Evolutionary conservation across 202 grass and related monocot genomes (phyloP), one percentile per base, ranked within the genome.

Genomic region (Eragrostis tef): DNA sequence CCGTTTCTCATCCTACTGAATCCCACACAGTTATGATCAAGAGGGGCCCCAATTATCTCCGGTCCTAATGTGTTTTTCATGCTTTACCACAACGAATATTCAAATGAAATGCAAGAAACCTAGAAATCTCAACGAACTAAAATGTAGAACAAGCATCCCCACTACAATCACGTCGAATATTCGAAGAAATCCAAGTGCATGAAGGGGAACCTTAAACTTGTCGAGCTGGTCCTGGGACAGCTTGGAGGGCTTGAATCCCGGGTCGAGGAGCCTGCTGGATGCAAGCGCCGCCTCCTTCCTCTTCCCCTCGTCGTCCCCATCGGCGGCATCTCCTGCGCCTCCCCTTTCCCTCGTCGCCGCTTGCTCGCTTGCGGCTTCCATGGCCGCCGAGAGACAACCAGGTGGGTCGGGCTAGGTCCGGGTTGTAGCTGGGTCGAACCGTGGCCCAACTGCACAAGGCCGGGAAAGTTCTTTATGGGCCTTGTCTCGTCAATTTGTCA

Each of bases 151-250:
- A 84, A 54, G 17, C 43, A 70, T 41, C 50, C 50, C 49, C 24
- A 27, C 6, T 14, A 17, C 67, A 74, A 39, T 11, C 24, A 11
- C 25, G 71, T 19, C 6, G 46, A 66, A 72, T 6, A 54, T 26
- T 45, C n/a, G 22, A 61, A 61, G 80, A 62, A 93, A 81, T 70
- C 16, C 45, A 34, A 54, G 31, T 60, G 64, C 42, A 16, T 52
- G 25, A 84, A 72, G 64, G 26, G 29, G 29, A 11, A 92, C 90
- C 93, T 90, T 92, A 36, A 94, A 92, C 78, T 94, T 92, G 48
- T 90, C 87, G 81, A 88, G 83, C n/a, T 52, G 87, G 25, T 84
- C 73, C 61, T 86, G 87, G 70, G 93, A 81, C 19, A 92, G 74
- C 79, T 88, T 94, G 61, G 89, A 76, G 52, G 87, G 78, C 41